A percentile compares a stretch with the other conserved stretches of the same genome.
Evolutionary conservation across 371 early-diverging fungal genomes (phyloP).

Genomic region (Syncephalastrum sp.): DNA sequence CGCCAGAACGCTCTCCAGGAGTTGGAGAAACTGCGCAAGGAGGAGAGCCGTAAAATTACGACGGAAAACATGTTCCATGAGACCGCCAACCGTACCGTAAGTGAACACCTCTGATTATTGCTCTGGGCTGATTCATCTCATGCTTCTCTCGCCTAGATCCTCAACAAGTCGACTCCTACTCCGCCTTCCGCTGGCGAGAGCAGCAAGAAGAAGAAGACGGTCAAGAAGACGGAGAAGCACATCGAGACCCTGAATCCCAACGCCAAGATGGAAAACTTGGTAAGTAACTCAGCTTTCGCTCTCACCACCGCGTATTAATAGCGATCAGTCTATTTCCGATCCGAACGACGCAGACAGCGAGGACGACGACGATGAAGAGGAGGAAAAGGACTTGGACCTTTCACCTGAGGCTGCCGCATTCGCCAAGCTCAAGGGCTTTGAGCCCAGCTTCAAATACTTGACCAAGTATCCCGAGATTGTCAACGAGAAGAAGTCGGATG

Average conservation of each 20-base stretch:
- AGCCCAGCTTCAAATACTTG: slow-evolving; percentile 68
- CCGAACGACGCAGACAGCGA: slow-evolving; percentile 24
- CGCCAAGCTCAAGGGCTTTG: slow-evolving; percentile 62
- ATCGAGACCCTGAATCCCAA: slow-evolving; percentile 76
- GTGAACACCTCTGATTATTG: neutral
- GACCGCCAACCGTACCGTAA: slow-evolving; percentile 75
- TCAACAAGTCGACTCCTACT: slow-evolving; percentile 46
- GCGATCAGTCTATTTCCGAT: slow-evolving; percentile 9
- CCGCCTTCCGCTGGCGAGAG: slow-evolving; percentile 14
- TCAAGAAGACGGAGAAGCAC: slow-evolving; percentile 49
- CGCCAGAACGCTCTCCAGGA: slow-evolving; percentile 8
- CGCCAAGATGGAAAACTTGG: slow-evolving; percentile 48
- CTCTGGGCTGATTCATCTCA: neutral
- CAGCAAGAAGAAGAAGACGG: slow-evolving; percentile 33
- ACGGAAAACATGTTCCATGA: slow-evolving; percentile 76
- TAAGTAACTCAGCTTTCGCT: slow-evolving; percentile 16
- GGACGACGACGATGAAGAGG: slow-evolving; percentile 57
- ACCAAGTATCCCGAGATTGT: slow-evolving; percentile 68
- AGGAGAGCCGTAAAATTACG: slow-evolving; percentile 72
- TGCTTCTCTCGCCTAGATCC: slow-evolving; percentile 24
- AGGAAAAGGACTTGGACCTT: slow-evolving; percentile 53
- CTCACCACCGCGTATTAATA: too few relatives aligned
- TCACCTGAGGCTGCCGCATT: slow-evolving; percentile 65
- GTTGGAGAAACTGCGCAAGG: slow-evolving; percentile 57
- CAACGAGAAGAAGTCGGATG: slow-evolving; percentile 70